Base-by-base conservation (phyloP, 1,284 basidiomycete species). In the Cryptococcus hybrid region DNA sequence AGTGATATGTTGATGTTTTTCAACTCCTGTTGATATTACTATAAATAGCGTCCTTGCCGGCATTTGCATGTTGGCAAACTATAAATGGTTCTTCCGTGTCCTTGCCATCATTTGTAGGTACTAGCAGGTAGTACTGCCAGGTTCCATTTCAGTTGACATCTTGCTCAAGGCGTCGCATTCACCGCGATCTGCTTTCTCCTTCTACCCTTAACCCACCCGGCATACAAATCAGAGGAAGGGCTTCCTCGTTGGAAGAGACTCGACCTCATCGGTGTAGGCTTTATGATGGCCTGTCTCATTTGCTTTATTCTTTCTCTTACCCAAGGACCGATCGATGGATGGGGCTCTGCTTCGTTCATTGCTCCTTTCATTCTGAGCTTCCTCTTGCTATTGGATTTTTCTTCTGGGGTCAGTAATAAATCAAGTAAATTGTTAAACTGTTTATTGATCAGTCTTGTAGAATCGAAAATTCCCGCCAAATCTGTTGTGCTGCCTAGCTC, bases 281-380 rank as follows among this genome's bases (percentile, higher is more conserved):
- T 73, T 37, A 67, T 76, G 55, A 63, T 73, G 52, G 65, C 60
- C 13, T 56, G 68, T 37, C 61, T 76, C 34, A 65, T 73, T 56
- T 65, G 63, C 54, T 76, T 77, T 68, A 76, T 75, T 62, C 64
- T 77, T 37, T 63, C 65, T 39, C 61, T 77, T 40, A 77, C 76
- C 8, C 69, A 74, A 56, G 73, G 70, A 3, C 68, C 70, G 1
- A 68, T 69, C 49, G 63, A 71, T 54, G 74, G 74, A 0, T 77
- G 74, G 74, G 56, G 54, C 37, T 68, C 65, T 2, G 68, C 73
- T 8, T 65, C 60, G 46, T 77, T 77, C 61, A 74, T 77, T 50
- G 74, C 73, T 5, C 75, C 76, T 0, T 70, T 78, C 56, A 56
- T 74, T 35, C 55, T 77, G 36, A 57, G 68, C 12, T 63, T 69